Evolutionary conservation across 768 basidiomycete genomes (phyloP), one percentile per base, ranked within the genome.

Genomic region (Punctularia strigosozonata): DNA sequence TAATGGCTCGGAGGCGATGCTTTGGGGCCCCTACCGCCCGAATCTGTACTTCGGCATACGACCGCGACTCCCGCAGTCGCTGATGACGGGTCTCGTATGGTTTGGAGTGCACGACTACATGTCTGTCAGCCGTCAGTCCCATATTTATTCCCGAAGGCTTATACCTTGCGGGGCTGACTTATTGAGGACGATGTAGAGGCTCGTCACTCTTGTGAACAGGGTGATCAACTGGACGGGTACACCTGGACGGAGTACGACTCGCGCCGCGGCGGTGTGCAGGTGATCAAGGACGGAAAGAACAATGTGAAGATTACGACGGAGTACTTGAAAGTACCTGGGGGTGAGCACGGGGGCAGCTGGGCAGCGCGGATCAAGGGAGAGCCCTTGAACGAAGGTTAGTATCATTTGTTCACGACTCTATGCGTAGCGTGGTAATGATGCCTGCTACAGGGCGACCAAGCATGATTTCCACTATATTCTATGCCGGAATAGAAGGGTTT

Each of bases 21-120:
- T 86, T 57, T 91, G 87, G 87, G 88, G 89, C 1, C 66, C 83
- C 0, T 95, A 90, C 59, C 66, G 92, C 30, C 88, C 92, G 1
- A 87, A 89, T 51, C 70, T 95, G n/a, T 98, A 98, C 62, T 94
- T 95, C 59, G 92, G 92, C 15, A 66, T 95, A 32, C 65, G 87
- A 36, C 87, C 92, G 10, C 71, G 81, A 31, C 61, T 88, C 45
- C 89, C 91, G 0, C 76, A 86, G 49, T 88, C 86, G n/a, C 69
- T 97, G 20, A 73, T 91, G 77, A 88, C 85, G 2, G 92, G 92
- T 10, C 71, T 98, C 24, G 74, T 94, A 59, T 97, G 92, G 92
- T 90, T 87, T 55, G 87, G 91, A 22, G 80, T 86, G 6, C 78
- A 87, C 26, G 73, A 94, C 59, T 95, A 76, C 52, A 68, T 78